Evolutionary conservation across 2,329 filamentous ascomycete genomes (phyloP).

Genomic region (Westerdykella sp.): DNA sequence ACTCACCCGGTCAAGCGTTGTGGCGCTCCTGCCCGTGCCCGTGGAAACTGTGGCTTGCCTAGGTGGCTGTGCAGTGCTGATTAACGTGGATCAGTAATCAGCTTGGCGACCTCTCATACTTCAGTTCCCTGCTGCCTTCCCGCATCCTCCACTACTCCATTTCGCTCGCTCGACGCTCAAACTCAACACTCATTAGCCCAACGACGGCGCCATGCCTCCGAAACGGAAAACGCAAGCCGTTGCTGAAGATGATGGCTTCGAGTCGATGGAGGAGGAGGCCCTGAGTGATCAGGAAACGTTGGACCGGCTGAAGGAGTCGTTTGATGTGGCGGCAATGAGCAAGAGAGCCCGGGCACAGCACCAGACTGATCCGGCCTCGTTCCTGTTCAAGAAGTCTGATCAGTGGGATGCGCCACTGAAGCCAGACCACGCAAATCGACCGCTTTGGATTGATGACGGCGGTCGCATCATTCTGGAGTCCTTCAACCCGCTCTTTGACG

Average conservation of each 20-base stretch:
- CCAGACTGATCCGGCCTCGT: constrained; percentile 48
- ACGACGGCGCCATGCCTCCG: constrained; percentile 31
- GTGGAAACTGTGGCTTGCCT: too few species aligned
- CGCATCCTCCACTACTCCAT: too few species aligned
- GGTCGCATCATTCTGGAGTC: constrained; percentile 89
- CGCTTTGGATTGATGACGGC: constrained; percentile 86
- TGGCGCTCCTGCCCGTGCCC: constrained; percentile 1
- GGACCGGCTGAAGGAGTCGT: constrained; percentile 40
- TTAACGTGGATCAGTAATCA: too few species aligned
- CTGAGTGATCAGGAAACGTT: constrained; percentile 44
- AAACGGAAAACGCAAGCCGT: constrained; percentile 42
- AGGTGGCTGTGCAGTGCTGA: too few species aligned
- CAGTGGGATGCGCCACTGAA: constrained; percentile 80
- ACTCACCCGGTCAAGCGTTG: constrained; percentile 16
- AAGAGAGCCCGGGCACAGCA: constrained; percentile 22
- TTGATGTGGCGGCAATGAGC: constrained; percentile 31
- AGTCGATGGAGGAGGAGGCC: constrained; percentile 44
- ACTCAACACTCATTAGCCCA: too few species aligned
- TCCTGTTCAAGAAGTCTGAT: constrained; percentile 58
- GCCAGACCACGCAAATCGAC: constrained; percentile 80
- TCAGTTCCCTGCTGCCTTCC: too few species aligned
- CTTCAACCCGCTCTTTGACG: constrained; percentile 78
- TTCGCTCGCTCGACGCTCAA: too few species aligned
- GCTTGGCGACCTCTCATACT: too few species aligned
- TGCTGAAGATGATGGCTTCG: constrained; percentile 50